phyloP scores from a whole-genome alignment of 139 green algal genomes.

The Coccomyxa sp. region DNA sequence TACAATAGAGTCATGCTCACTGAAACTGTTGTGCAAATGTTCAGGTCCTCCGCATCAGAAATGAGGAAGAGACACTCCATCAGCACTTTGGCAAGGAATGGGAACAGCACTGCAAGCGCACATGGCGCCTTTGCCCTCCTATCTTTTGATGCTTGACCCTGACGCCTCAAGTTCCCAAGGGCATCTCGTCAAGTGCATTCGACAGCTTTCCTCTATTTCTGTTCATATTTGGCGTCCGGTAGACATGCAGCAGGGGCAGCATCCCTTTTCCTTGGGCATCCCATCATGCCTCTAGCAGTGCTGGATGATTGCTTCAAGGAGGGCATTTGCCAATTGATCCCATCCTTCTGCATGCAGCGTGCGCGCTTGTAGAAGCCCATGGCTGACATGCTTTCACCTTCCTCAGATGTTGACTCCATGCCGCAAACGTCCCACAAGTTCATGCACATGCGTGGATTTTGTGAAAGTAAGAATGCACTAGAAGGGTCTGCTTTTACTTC shows the following conservation, averaged over 20 bases:
- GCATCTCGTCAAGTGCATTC: not conserved
- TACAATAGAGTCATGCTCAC: not conserved
- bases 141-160: not conserved
- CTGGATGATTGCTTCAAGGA: too few species aligned
- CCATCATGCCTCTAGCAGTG: not conserved
- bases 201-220: not conserved
- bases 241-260: not conserved
- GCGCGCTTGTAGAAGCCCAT: too few species aligned
- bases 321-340: too few species aligned
- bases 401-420: too few species aligned
- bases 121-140: not conserved
- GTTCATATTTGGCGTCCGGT: not conserved
- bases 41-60: not conserved
- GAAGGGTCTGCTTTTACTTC: too few species aligned
- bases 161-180: too few species aligned
- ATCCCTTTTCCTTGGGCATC: not conserved
- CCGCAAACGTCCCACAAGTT: too few species aligned
- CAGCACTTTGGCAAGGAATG: conserved; percentile 2
- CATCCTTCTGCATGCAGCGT: too few species aligned
- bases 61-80: not conserved
- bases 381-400: too few species aligned
- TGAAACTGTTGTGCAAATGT: not conserved
- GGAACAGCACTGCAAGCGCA: not conserved
- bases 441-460: too few species aligned
- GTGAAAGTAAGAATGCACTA: too few species aligned